Evolutionary conservation across 176 grass and related monocot genomes (phyloP).

Genomic region (Phyllostachys edulis): DNA sequence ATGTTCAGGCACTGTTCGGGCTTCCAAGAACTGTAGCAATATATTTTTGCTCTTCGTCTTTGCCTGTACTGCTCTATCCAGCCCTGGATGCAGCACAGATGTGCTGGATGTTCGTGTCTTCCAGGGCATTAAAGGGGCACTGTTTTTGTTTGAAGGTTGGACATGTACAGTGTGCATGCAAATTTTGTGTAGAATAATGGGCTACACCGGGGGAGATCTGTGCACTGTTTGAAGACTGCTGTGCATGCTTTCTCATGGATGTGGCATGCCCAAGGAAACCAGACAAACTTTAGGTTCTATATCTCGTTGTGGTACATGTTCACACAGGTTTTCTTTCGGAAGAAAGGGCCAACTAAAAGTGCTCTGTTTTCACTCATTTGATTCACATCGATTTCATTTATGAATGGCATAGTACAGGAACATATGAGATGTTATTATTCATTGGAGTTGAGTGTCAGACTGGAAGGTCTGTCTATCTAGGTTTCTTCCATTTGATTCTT

Average conservation of each 20-base stretch:
- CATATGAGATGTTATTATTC: not conserved
- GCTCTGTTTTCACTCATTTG: not conserved
- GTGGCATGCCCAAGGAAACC: not conserved
- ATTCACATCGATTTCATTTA: not conserved
- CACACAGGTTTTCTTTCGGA: not conserved
- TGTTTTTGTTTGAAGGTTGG: conserved; percentile 26
- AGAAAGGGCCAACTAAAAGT: not conserved
- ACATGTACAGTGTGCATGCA: conserved; percentile 30
- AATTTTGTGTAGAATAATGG: conserved; percentile 32
- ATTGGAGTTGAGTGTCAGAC: not conserved
- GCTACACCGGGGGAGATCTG: not conserved
- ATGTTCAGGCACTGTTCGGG: not conserved
- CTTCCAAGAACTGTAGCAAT: not conserved
- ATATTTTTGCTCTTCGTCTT: not conserved
- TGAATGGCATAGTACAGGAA: not conserved
- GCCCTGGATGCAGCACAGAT: conserved; percentile 6
- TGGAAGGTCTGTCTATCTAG: not conserved
- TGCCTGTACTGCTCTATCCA: not conserved
- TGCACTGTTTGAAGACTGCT: conserved; percentile 26
- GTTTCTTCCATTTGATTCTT: not conserved
- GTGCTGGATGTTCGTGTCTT: conserved; percentile 31
- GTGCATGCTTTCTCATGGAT: not conserved
- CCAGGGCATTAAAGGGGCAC: not conserved
- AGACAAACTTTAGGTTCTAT: conserved; percentile 1
- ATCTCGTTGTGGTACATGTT: conserved; percentile 13